Evolutionary conservation across 257 asterid species (phyloP).

Genomic region (Ocimum tenuiflorum): DNA sequence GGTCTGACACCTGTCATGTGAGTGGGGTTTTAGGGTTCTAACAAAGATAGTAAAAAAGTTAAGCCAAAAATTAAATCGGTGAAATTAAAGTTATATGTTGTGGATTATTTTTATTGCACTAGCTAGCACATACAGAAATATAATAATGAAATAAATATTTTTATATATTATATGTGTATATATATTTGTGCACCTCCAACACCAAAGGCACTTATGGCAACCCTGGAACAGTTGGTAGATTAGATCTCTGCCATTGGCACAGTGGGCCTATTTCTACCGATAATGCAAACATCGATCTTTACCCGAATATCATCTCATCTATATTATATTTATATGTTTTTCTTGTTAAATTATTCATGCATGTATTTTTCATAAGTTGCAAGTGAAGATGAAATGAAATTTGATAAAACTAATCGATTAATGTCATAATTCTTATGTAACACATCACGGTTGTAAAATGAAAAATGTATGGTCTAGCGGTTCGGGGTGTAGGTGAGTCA

Average conservation of each 20-base stretch:
- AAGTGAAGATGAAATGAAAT: too few species aligned
- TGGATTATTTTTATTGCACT: too few species aligned
- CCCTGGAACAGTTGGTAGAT: conserved; percentile 63
- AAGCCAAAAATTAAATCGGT: conserved; percentile 20
- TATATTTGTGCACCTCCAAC: conserved; percentile 45
- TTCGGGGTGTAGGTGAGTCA: too few species aligned
- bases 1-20: conserved; percentile 78
- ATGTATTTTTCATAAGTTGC: too few species aligned
- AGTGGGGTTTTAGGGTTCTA: conserved; percentile 53
- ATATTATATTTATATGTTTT: neutral
- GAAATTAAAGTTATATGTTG: too few species aligned
- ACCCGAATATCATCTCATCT: neutral
- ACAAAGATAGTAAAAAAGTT: conserved; percentile 36
- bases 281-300: conserved; percentile 16
- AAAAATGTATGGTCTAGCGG: too few species aligned
- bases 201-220: conserved; percentile 49
- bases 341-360: too few species aligned
- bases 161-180: neutral
- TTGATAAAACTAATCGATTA: too few species aligned
- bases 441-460: too few species aligned
- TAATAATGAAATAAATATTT: neutral
- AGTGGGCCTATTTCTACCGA: conserved; percentile 36
- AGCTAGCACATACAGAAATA: neutral
- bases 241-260: conserved; percentile 51
- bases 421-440: too few species aligned